These are phyloP conservation scores for Candida labiduridarum DNA, from an alignment of 1,139 yeast genomes.

Conservation along the genomic window DNA sequence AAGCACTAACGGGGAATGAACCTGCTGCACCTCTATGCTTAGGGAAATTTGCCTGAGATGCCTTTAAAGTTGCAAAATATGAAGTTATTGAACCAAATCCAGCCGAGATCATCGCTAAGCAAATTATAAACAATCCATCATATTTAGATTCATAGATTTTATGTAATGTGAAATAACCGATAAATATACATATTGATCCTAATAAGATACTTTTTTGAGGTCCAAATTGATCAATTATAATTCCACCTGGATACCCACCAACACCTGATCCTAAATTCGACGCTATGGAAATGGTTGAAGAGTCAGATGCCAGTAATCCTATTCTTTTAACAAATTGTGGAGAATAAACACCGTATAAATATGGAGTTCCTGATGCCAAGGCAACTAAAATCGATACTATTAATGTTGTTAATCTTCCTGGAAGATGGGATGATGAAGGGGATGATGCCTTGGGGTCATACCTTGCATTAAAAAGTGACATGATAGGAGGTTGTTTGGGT, in stretches of 20 bases:
- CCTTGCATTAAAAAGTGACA: background rate
- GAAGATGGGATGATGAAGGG: conserved; percentile 8
- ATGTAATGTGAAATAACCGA: conserved; percentile 41
- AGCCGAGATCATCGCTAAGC: conserved; percentile 46
- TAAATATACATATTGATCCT: conserved; percentile 54
- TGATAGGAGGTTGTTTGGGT: background rate
- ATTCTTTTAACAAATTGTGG: conserved; percentile 66
- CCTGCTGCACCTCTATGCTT: conserved; percentile 71
- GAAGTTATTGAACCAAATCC: conserved; percentile 70
- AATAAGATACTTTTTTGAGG: conserved; percentile 53
- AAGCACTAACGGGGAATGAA: conserved; percentile 60
- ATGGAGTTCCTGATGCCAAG: conserved; percentile 67
- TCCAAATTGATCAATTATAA: conserved; percentile 62
- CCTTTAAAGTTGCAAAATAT: conserved; percentile 67
- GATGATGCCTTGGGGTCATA: background rate
- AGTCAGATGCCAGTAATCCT: conserved; percentile 58
- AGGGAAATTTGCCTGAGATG: conserved; percentile 72
- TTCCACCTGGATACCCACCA: conserved; percentile 72
- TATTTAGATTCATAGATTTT: conserved; percentile 28
- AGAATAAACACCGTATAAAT: conserved; percentile 69
- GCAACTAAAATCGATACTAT: conserved; percentile 34
- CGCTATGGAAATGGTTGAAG: conserved; percentile 66
- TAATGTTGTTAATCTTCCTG: conserved; percentile 20
- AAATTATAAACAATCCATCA: conserved; percentile 29
- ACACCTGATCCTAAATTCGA: conserved; percentile 64